Base-by-base conservation (phyloP, 1,284 basidiomycete species). In the Macrocybe sp. region DNA sequence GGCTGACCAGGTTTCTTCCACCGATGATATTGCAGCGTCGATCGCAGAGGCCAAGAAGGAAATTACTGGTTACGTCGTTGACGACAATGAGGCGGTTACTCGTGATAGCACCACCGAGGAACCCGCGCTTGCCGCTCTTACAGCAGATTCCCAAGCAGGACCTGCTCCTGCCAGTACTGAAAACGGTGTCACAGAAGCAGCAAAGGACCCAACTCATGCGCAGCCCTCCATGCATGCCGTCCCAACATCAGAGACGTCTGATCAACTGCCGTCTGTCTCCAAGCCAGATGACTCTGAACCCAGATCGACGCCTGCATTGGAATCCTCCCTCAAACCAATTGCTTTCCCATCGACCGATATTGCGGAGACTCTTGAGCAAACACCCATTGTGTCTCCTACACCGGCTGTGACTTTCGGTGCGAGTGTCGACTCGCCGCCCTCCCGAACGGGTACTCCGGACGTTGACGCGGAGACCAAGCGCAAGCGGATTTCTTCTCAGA, bases 401-500 rank as follows among this genome's bases (percentile, higher is more conserved):
- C 66, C 67, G 33, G 70, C 60, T 35, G 75, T 81, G 12, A 79
- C 80, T 0, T 82, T 83, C 55, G 78, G 74, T 41, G 64, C 70
- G 6, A 65, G 59, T 47, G 63, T 73, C 49, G 66, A 65, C 44
- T 68, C 70, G 14, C 72, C 70, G 14, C 69, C 72, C 29, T 62
- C 64, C 10, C 73, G 74, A 32, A 75, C 74, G 40, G 79, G 77
- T 28, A 80, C 85, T 11, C 79, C 88, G 6, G 85, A 88, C 58
- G 75, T 76, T 1, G 83, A 85, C 2, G 60, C 75, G n/a, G 85
- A 87, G 57, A 79, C 79, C 41, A 89, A 88, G 69, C 74, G 85
- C 49, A 85, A 83, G 60, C 76, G 86, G 28, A 88, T 86, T 48
- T 83, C 85, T 8, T 85, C 86, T 22, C 87, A 90, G 64, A 90